phyloP scores from a whole-genome alignment of 441 rosid species.

The Sinapis alba region DNA sequence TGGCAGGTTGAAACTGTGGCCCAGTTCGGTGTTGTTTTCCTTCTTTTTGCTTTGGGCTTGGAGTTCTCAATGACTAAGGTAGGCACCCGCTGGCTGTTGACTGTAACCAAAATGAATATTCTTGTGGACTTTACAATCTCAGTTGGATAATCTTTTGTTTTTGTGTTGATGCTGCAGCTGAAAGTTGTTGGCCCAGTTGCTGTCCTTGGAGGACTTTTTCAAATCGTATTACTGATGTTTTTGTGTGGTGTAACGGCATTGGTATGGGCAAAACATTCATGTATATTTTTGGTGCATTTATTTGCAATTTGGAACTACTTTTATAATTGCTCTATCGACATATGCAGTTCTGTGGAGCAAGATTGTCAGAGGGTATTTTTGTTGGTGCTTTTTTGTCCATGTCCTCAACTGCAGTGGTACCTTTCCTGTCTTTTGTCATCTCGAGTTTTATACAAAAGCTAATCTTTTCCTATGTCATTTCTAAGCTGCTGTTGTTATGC shows the following conservation, averaged over 20 bases:
- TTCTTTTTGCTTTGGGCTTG: slow-evolving; percentile 95
- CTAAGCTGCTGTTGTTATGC: slow-evolving; percentile 8
- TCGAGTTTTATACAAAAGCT: not conserved
- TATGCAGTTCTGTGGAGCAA: slow-evolving; percentile 93
- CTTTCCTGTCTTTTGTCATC: slow-evolving; percentile 15
- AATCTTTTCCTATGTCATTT: not conserved
- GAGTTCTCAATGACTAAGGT: slow-evolving; percentile 97
- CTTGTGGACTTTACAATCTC: slow-evolving; percentile 2
- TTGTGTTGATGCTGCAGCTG: slow-evolving; percentile 58
- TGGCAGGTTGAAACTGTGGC: slow-evolving; percentile 96
- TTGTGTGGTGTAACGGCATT: slow-evolving; percentile 73
- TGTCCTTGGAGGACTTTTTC: slow-evolving; percentile 94
- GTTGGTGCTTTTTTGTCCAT: slow-evolving; percentile 93
- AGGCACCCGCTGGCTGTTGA: slow-evolving; percentile 6
- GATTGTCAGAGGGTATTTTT: slow-evolving; percentile 92
- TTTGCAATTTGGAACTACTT: not conserved
- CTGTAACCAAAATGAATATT: slow-evolving; percentile 4
- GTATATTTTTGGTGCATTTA: slow-evolving; percentile 20
- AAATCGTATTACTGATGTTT: slow-evolving; percentile 76
- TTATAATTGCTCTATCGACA: slow-evolving; percentile 26
- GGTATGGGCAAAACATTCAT: slow-evolving; percentile 48
- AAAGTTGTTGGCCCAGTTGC: slow-evolving; percentile 98
- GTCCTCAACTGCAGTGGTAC: slow-evolving; percentile 98
- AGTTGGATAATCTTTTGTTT: slow-evolving; percentile 26
- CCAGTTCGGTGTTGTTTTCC: slow-evolving; percentile 98